Evolutionary conservation across 176 grass and related monocot genomes (phyloP).

Genomic region (Alopecurus myosuroides): DNA sequence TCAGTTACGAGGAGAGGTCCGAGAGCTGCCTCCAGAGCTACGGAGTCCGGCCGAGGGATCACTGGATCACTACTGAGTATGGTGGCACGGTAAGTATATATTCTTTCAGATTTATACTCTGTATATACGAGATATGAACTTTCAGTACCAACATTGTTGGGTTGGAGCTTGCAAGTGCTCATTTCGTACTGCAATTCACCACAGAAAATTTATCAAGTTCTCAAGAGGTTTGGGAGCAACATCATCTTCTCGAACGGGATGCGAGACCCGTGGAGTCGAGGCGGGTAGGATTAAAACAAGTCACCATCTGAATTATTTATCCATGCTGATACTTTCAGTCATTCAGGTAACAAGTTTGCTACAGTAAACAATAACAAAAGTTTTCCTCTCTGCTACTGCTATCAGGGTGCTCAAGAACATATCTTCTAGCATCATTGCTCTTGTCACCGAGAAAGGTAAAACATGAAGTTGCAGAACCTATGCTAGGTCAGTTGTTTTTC

Average conservation of each 20-base stretch:
- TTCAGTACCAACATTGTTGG: neutral
- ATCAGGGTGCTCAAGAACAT: slow-evolving; percentile 92
- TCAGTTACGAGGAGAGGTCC: slow-evolving; percentile 47
- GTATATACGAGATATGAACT: neutral
- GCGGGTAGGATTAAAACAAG: slow-evolving; percentile 48
- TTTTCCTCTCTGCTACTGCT: neutral
- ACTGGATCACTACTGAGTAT: slow-evolving; percentile 97
- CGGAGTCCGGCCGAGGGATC: slow-evolving; percentile 56
- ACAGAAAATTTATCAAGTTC: slow-evolving; percentile 75
- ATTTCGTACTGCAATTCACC: neutral
- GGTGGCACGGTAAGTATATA: slow-evolving; percentile 72
- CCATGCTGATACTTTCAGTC: neutral
- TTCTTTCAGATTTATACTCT: neutral
- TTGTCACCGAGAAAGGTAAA: slow-evolving; percentile 80
- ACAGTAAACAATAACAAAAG: neutral
- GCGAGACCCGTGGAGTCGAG: slow-evolving; percentile 94
- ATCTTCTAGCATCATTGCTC: slow-evolving; percentile 81
- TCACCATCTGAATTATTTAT: neutral
- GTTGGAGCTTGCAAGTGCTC: neutral
- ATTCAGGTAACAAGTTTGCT: neutral
- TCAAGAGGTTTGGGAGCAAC: slow-evolving; percentile 91
- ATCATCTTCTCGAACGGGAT: slow-evolving; percentile 97
- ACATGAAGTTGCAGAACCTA: neutral
- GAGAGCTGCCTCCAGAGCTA: slow-evolving; percentile 32
- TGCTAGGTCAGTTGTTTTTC: neutral